A percentile compares a stretch with the other conserved stretches of the same genome.
Conservation (phyloP, 2,329 filamentous ascomycete species). For the Colletotrichum sp. region DNA sequence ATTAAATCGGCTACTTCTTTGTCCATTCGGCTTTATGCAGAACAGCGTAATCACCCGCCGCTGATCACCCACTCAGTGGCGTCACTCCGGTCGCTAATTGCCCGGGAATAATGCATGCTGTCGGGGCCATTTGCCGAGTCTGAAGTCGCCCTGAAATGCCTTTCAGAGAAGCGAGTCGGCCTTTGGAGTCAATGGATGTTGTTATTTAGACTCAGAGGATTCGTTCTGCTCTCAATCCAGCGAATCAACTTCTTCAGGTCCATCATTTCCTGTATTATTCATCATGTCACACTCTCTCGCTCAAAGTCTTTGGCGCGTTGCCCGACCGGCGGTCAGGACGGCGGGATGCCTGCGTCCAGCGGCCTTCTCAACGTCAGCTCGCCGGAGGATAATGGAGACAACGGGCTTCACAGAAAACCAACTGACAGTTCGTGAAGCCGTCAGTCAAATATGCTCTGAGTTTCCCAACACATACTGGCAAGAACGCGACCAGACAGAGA, state of each 20-base stretch:
- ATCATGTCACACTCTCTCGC: not conserved
- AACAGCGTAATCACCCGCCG: not conserved
- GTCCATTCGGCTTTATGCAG: constrained; percentile 10
- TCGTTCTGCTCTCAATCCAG: not conserved
- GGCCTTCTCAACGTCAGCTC: constrained; percentile 39
- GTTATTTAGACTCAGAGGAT: not conserved
- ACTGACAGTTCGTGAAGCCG: constrained; percentile 72
- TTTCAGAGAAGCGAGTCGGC: not conserved
- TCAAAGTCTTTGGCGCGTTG: not conserved
- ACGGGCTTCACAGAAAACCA: constrained; percentile 76
- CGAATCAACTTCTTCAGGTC: too few species aligned
- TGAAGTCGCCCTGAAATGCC: not conserved
- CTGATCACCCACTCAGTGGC: not conserved
- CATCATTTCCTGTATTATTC: not conserved
- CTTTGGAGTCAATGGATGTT: not conserved
- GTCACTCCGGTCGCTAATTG: not conserved
- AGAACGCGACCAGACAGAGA: constrained; percentile 70
- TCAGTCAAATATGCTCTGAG: constrained; percentile 69
- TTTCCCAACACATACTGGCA: constrained; percentile 82
- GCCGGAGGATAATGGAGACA: constrained; percentile 67
- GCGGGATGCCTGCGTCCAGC: not conserved
- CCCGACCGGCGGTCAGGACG: not conserved
- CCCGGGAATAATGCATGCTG: not conserved
- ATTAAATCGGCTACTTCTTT: not conserved
- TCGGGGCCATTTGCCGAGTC: not conserved